Conservation (phyloP, 2,329 filamentous ascomycete species). For the Alternaria burnsii region DNA sequence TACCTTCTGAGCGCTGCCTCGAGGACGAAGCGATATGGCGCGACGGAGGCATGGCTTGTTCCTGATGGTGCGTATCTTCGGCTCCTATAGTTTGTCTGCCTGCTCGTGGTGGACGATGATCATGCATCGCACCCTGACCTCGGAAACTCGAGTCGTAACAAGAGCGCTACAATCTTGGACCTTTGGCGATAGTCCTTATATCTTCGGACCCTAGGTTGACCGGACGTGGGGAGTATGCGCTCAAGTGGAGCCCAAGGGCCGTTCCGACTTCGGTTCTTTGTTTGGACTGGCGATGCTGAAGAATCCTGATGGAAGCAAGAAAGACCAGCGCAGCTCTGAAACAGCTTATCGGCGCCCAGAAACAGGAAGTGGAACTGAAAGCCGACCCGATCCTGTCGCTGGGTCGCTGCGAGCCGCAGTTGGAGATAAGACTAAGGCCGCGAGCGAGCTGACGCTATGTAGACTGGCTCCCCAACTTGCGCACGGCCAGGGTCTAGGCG, state of each 20-base stretch:
- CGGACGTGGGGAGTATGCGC: conserved; percentile 34
- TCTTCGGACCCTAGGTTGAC: conserved; percentile 19
- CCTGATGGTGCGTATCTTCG: conserved; percentile 26
- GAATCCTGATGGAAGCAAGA: conserved; percentile 9
- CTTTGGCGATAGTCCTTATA: conserved; percentile 6
- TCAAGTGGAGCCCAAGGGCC: conserved; percentile 36
- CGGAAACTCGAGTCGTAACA: neutral
- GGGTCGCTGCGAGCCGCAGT: conserved; percentile 22
- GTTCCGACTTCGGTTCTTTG: conserved; percentile 45
- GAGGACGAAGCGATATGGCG: conserved; percentile 27
- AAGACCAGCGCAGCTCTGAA: conserved; percentile 9
- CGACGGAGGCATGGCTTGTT: conserved; percentile 33
- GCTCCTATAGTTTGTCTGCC: conserved; percentile 29
- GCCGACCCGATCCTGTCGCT: conserved; percentile 5
- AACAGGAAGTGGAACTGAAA: neutral
- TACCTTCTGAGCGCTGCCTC: conserved; percentile 44
- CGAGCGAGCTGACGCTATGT: conserved; percentile 27
- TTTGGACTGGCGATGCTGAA: conserved; percentile 15
- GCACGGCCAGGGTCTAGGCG: conserved; percentile 25
- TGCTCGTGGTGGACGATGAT: conserved; percentile 32
- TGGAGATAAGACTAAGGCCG: conserved; percentile 27
- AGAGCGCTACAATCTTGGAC: neutral
- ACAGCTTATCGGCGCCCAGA: conserved; percentile 5
- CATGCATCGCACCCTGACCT: conserved; percentile 34
- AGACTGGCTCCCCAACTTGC: conserved; percentile 29